Percentiles rank a stretch among this genome's conserved stretches.
These are phyloP conservation scores for Aspergillus costaricaensis DNA, from an alignment of 2,329 filamentous ascomycete species.

Conservation along the genomic window DNA sequence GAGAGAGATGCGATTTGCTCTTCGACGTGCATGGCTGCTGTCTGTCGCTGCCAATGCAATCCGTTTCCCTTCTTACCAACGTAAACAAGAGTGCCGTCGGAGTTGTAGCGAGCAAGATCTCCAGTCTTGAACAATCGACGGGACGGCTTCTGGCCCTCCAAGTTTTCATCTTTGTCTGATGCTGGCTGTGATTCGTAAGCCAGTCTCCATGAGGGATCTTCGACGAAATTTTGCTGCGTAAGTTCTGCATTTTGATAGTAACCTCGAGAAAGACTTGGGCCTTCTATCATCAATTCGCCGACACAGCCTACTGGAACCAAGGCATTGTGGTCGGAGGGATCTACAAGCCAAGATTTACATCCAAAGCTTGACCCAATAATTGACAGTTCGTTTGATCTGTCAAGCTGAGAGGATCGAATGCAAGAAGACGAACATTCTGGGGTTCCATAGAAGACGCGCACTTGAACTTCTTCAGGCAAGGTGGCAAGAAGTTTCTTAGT, in stretches of 20 bases:
- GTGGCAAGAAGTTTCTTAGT: slow-evolving; percentile 1
- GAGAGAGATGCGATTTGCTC: slow-evolving; percentile 17
- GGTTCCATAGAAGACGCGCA: slow-evolving; percentile 24
- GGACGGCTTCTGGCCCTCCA: not conserved
- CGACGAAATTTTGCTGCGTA: slow-evolving; percentile 56
- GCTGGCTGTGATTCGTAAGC: not conserved
- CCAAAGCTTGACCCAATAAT: slow-evolving; percentile 29
- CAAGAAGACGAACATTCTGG: slow-evolving; percentile 29
- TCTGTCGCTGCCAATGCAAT: not conserved
- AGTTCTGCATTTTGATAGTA: slow-evolving; percentile 59
- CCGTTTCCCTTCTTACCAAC: slow-evolving; percentile 33
- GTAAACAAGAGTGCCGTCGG: slow-evolving; percentile 37
- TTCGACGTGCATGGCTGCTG: slow-evolving; percentile 16
- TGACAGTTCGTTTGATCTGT: not conserved
- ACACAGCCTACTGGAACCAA: slow-evolving; percentile 40
- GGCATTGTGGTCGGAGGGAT: slow-evolving; percentile 27
- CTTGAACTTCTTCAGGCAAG: slow-evolving; percentile 17
- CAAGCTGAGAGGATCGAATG: slow-evolving; percentile 17
- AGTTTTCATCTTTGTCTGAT: slow-evolving; percentile 24
- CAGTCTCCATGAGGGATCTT: slow-evolving; percentile 33
- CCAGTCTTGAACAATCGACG: slow-evolving; percentile 39
- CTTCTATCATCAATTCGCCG: slow-evolving; percentile 29
- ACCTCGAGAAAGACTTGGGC: slow-evolving; percentile 56
- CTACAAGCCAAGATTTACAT: slow-evolving; percentile 38
- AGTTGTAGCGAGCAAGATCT: slow-evolving; percentile 41